These are phyloP conservation scores for Suhomyces xylopsoci DNA, from an alignment of 805 yeast species.

Conservation along the genomic window DNA sequence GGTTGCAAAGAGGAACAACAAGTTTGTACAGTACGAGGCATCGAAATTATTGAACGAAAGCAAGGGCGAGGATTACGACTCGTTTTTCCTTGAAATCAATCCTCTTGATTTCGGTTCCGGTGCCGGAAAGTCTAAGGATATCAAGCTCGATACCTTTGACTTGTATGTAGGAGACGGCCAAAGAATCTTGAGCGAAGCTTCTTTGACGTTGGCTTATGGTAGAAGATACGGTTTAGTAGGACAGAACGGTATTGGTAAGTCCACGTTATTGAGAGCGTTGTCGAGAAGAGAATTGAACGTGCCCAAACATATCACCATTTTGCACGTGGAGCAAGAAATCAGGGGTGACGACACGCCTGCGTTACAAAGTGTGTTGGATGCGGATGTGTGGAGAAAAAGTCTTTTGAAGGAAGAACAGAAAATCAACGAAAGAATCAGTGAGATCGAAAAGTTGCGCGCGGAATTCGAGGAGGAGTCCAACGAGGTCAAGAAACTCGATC, in stretches of 20 bases:
- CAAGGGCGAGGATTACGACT: conserved; percentile 78
- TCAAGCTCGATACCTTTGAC: conserved; percentile 89
- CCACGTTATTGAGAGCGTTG: conserved; percentile 85
- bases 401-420: conserved; percentile 72
- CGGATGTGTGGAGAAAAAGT: conserved; percentile 98
- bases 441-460: conserved; percentile 63
- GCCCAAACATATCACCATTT: conserved; percentile 91
- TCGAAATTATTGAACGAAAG: conserved; percentile 74
- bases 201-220: conserved; percentile 84
- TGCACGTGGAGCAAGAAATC: conserved; percentile 97
- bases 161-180: conserved; percentile 94
- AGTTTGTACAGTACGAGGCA: conserved; percentile 89
- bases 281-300: conserved; percentile 91
- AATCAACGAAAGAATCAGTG: conserved; percentile 69
- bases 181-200: conserved; percentile 85
- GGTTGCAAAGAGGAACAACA: conserved; percentile 84
- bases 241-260: conserved; percentile 99
- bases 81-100: conserved; percentile 90
- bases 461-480: conserved; percentile 71
- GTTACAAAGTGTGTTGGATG: conserved; percentile 93
- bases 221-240: conserved; percentile 97
- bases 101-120: conserved; percentile 80
- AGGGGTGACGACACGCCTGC: conserved; percentile 91
- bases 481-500: conserved; percentile 76
- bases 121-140: conserved; percentile 97